These are phyloP conservation scores for Amphibolis antarctica DNA, from an alignment of 106 monocot species.

Conservation along the genomic window DNA sequence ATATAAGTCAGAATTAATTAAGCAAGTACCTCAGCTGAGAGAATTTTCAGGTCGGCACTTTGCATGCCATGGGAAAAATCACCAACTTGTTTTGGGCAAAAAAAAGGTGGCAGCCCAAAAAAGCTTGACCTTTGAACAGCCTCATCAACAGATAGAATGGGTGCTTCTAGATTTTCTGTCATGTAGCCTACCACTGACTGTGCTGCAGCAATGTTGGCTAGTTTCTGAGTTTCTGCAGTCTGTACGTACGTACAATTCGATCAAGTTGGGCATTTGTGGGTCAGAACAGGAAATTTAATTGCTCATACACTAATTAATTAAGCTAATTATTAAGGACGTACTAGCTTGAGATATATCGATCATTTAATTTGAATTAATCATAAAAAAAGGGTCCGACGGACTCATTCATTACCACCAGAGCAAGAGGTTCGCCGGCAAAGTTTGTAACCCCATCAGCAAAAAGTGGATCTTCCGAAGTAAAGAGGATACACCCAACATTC, in stretches of 20 bases:
- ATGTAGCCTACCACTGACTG: conserved; percentile 34
- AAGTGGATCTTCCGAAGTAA: conserved; percentile 43
- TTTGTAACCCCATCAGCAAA: conserved; percentile 47
- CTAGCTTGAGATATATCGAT: no score
- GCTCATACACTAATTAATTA: no score
- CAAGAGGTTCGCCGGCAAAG: conserved; percentile 73
- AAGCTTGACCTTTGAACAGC: conserved; percentile 58
- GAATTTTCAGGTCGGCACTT: conserved; percentile 69
- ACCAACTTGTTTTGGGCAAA: conserved; percentile 41
- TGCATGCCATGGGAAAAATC: conserved; percentile 62
- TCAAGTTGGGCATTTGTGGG: no score
- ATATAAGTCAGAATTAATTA: not conserved
- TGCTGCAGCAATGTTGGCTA: conserved; percentile 46
- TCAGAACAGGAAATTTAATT: no score
- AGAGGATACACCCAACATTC: conserved; percentile 32
- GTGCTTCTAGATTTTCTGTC: conserved; percentile 27
- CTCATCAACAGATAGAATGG: conserved; percentile 69
- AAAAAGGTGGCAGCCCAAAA: conserved; percentile 41
- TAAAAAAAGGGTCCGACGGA: no score
- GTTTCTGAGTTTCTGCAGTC: conserved; percentile 59
- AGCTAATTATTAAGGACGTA: no score
- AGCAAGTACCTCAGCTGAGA: conserved; percentile 56
- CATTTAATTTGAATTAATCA: no score
- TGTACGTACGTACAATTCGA: not conserved
- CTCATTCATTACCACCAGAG: conserved; percentile 47